Evolutionary conservation across 305 asterid species (phyloP).

Genomic region (Vinca major): DNA sequence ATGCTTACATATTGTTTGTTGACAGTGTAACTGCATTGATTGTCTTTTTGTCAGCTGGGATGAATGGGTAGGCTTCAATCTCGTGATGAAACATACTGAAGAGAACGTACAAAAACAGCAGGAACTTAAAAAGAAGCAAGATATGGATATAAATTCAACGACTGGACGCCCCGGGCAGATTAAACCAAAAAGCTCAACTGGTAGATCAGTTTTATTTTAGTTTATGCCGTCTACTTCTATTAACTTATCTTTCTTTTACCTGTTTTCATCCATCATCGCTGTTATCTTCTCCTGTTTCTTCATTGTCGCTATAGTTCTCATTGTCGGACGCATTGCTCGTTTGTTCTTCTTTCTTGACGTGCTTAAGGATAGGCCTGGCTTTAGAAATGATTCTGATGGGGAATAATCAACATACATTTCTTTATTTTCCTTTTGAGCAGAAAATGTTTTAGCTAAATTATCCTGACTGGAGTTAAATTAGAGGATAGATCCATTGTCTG

Average conservation of each 20-base stretch:
- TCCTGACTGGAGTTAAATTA: neutral
- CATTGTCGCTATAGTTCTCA: neutral
- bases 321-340: neutral
- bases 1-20: neutral
- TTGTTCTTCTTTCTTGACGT: neutral
- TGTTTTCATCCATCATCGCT: neutral
- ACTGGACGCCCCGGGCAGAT: conserved; percentile 31
- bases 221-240: neutral
- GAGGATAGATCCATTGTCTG: neutral
- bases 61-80: conserved; percentile 58
- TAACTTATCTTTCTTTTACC: neutral
- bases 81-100: conserved; percentile 50
- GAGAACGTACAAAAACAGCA: conserved; percentile 47
- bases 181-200: conserved; percentile 34
- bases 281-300: neutral
- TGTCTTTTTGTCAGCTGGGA: conserved; percentile 57
- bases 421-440: neutral
- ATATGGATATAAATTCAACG: conserved; percentile 33
- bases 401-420: neutral
- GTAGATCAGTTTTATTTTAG: conserved; percentile 24
- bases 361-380: neutral
- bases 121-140: conserved; percentile 35
- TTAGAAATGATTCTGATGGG: neutral
- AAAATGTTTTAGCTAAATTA: neutral
- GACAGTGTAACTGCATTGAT: neutral